A percentile compares a stretch with the other conserved stretches of the same genome.
These are phyloP conservation scores for Neoascochyta sp. DNA, from an alignment of 2,329 filamentous ascomycete genomes.

Conservation along the genomic window DNA sequence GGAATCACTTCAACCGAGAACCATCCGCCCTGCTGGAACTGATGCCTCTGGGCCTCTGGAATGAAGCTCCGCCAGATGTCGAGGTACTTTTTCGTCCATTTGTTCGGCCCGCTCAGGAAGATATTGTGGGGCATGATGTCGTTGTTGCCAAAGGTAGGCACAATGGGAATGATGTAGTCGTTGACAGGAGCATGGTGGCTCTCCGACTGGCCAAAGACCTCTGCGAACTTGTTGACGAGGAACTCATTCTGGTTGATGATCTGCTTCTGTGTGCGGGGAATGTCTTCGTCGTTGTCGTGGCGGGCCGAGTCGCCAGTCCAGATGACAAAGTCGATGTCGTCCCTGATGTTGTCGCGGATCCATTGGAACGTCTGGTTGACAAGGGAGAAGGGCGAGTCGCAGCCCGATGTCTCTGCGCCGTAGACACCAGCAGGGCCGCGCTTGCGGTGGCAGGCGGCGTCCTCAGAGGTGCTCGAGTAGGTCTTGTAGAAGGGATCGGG, in stretches of 20 bases:
- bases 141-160: slow-evolving; percentile 94
- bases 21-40: slow-evolving; percentile 90
- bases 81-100: slow-evolving; percentile 73
- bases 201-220: slow-evolving; percentile 60
- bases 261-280: slow-evolving; percentile 71
- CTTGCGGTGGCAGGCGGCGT: slow-evolving; percentile 73
- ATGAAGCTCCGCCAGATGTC: slow-evolving; percentile 84
- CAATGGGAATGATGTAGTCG: slow-evolving; percentile 69
- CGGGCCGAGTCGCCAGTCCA: slow-evolving; percentile 91
- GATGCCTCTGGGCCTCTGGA: slow-evolving; percentile 85
- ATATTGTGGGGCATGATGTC: slow-evolving; percentile 98
- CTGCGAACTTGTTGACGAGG: slow-evolving; percentile 70
- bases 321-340: slow-evolving; percentile 81
- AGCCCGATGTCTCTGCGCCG: slow-evolving; percentile 82
- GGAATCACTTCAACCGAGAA: slow-evolving; percentile 92
- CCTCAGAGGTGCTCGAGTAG: slow-evolving; percentile 66
- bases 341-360: slow-evolving; percentile 73
- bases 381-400: slow-evolving; percentile 77
- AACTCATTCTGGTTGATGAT: slow-evolving; percentile 74
- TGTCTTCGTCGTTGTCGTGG: slow-evolving; percentile 80
- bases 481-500: slow-evolving; percentile 83
- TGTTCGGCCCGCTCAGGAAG: slow-evolving; percentile 77
- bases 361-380: slow-evolving; percentile 87
- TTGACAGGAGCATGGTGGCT: slow-evolving; percentile 45
- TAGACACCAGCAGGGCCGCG: slow-evolving; percentile 74